phyloP scores from a whole-genome alignment of 495 filamentous ascomycete species.

The Trichoderma reesei region DNA sequence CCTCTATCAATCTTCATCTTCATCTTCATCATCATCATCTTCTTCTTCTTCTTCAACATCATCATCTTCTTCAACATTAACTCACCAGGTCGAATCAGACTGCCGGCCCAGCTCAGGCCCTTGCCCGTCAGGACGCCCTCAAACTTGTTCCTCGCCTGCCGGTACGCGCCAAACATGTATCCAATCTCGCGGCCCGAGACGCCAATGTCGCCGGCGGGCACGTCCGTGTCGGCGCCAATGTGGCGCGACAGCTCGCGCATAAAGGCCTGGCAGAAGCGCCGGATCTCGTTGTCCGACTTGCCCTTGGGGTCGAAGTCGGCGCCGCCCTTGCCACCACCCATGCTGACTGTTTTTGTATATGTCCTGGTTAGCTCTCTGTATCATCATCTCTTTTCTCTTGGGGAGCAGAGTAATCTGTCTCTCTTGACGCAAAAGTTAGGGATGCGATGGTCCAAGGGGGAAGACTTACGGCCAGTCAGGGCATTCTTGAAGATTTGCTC shows the following conservation, averaged over 20 bases:
- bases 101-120: conserved; percentile 85
- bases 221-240: conserved; percentile 93
- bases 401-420: too few species aligned
- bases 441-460: too few species aligned
- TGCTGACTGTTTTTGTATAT: too few species aligned
- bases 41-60: too few species aligned
- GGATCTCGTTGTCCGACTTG: conserved; percentile 95
- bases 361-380: too few species aligned
- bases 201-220: conserved; percentile 92
- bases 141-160: conserved; percentile 77
- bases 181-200: conserved; percentile 84
- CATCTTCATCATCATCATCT: not conserved
- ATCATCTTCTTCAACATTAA: too few species aligned
- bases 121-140: conserved; percentile 95
- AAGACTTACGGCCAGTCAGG: conserved; percentile 84
- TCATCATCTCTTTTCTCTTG: not conserved
- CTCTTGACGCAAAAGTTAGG: too few species aligned
- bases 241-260: conserved; percentile 92
- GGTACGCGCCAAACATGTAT: conserved; percentile 94
- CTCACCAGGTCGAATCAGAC: conserved; percentile 69
- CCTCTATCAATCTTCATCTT: too few species aligned
- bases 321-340: conserved; percentile 97
- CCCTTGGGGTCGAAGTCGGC: conserved; percentile 99
- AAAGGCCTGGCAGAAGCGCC: conserved; percentile 92
- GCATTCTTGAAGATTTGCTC: conserved; percentile 99